Percentiles rank a stretch among this genome's conserved stretches.
Conservation (phyloP, 2,329 filamentous ascomycete genomes). For the Ophiostoma angusticollis region DNA sequence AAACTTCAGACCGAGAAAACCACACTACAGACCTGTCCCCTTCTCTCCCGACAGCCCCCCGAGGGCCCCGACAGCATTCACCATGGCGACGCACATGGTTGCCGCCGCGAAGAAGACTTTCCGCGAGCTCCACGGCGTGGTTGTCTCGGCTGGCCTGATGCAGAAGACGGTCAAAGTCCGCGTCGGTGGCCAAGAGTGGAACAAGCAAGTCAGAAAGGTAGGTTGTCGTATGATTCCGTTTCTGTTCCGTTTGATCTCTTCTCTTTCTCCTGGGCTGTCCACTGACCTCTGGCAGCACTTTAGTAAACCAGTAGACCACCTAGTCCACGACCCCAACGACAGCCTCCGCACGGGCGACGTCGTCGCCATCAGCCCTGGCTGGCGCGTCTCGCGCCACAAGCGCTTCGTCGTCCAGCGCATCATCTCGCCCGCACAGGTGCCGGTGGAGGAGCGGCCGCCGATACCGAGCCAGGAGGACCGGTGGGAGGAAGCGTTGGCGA, state of each 20-base stretch:
- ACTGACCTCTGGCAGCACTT: constrained; percentile 38
- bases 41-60: too few relatives aligned
- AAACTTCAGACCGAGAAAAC: too few relatives aligned
- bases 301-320: constrained; percentile 47
- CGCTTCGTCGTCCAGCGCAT: constrained; percentile 64
- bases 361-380: constrained; percentile 54
- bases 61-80: too few relatives aligned
- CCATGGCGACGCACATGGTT: constrained; percentile 25
- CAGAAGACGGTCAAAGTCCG: constrained; percentile 67
- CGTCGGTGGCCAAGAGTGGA: constrained; percentile 59
- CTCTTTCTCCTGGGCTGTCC: background rate
- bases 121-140: constrained; percentile 51
- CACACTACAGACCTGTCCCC: too few relatives aligned
- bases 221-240: constrained; percentile 6
- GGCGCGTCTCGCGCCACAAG: constrained; percentile 52
- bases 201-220: constrained; percentile 61
- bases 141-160: constrained; percentile 68
- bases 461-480: constrained; percentile 54
- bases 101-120: constrained; percentile 30
- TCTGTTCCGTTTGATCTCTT: constrained; percentile 7
- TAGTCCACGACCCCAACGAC: constrained; percentile 67
- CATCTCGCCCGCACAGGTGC: constrained; percentile 52
- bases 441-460: constrained; percentile 50
- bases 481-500: constrained; percentile 38
- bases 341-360: constrained; percentile 65